Evolutionary conservation across 805 yeast genomes (phyloP).

Genomic region (Monosporozyma unispora): DNA sequence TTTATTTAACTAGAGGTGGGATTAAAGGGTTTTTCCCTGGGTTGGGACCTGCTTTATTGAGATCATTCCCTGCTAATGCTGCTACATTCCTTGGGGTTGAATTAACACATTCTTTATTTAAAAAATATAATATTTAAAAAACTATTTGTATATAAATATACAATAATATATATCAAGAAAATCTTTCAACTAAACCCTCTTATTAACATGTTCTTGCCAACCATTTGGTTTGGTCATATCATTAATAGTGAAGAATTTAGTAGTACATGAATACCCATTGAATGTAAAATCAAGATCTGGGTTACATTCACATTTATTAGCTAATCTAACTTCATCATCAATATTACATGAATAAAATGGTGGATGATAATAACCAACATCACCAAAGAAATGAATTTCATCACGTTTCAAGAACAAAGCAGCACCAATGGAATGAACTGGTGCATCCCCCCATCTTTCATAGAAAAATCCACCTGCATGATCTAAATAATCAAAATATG

Average conservation of each 20-base stretch:
- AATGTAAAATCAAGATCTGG: conserved; percentile 68
- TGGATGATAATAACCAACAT: conserved; percentile 75
- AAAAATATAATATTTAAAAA: conserved; percentile 24
- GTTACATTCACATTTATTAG: conserved; percentile 62
- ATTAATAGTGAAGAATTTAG: conserved; percentile 48
- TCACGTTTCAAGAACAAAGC: conserved; percentile 63
- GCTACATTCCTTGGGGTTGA: conserved; percentile 97
- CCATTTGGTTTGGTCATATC: conserved; percentile 54
- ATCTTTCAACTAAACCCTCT: conserved; percentile 1
- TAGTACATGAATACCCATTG: conserved; percentile 64
- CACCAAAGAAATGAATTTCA: conserved; percentile 71
- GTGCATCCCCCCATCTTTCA: conserved; percentile 94
- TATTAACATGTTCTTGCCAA: conserved; percentile 40
- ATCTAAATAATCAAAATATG: conserved; percentile 68
- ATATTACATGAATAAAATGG: conserved; percentile 78
- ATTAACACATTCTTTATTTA: conserved; percentile 44
- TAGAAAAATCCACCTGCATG: conserved; percentile 85
- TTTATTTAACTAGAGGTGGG: conserved; percentile 65
- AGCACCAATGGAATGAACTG: conserved; percentile 84
- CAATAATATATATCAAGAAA: not conserved
- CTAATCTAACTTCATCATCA: conserved; percentile 48
- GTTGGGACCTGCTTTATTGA: conserved; percentile 84
- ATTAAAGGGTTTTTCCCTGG: conserved; percentile 94
- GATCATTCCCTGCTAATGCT: conserved; percentile 99
- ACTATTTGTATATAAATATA: not conserved